phyloP scores from a whole-genome alignment of 257 asterid species.

The Apocynum venetum region DNA sequence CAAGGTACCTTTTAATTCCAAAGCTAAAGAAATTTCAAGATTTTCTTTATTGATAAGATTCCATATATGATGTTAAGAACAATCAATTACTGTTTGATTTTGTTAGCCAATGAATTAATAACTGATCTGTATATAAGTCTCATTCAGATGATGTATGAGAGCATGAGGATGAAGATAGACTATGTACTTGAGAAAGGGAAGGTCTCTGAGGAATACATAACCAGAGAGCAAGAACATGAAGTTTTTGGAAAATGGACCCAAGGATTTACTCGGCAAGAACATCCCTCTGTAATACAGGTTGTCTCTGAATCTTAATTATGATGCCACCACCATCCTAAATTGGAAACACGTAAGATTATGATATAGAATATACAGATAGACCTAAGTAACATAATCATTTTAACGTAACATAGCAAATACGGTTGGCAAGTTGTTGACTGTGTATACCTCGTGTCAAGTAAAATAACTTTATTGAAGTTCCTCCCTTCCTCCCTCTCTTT shows the following conservation, averaged over 20 bases:
- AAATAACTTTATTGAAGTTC: not conserved
- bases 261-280: constrained; percentile 43
- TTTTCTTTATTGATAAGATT: not conserved
- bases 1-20: constrained; percentile 34
- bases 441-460: not conserved
- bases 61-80: not conserved
- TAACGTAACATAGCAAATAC: too few relatives aligned
- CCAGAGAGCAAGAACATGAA: constrained; percentile 18
- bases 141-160: constrained; percentile 51
- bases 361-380: too few relatives aligned
- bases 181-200: constrained; percentile 37
- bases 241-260: constrained; percentile 34
- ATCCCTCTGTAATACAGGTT: constrained; percentile 61
- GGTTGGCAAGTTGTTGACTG: too few relatives aligned
- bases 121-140: not conserved
- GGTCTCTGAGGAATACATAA: constrained; percentile 35
- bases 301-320: not conserved
- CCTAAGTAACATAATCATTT: too few relatives aligned
- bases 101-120: not conserved
- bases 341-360: too few relatives aligned
- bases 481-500: not conserved
- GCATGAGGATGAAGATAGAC: constrained; percentile 54
- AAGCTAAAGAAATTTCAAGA: not conserved
- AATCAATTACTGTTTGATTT: not conserved
- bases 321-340: too few relatives aligned